phyloP scores from a whole-genome alignment of 2,329 filamentous ascomycete genomes.

The Colletotrichum lindemuthianum region DNA sequence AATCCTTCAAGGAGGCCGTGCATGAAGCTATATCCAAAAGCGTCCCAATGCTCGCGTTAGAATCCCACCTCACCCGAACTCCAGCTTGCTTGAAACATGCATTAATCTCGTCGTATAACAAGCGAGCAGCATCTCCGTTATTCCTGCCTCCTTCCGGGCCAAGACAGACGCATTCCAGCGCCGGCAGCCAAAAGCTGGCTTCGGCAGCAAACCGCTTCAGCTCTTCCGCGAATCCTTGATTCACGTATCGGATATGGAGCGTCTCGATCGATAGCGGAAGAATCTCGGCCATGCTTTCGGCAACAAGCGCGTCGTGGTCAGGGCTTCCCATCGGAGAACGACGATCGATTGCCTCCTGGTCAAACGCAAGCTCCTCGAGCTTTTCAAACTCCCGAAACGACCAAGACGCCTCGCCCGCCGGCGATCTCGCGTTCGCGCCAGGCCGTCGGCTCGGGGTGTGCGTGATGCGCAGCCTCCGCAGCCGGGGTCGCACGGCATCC shows the following conservation, averaged over 20 bases:
- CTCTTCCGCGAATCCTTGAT: not conserved
- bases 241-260: not conserved
- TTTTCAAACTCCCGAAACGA: slow-evolving; percentile 16
- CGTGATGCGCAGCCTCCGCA: slow-evolving; percentile 16
- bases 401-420: not conserved
- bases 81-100: not conserved
- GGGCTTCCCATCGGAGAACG: not conserved
- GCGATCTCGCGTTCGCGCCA: not conserved
- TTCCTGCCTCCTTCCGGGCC: not conserved
- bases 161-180: not conserved
- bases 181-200: not conserved
- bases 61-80: slow-evolving; percentile 7
- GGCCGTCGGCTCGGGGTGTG: not conserved
- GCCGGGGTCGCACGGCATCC: not conserved
- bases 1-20: too few relatives aligned
- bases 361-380: slow-evolving; percentile 21
- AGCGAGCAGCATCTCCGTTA: not conserved
- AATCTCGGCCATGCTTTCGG: not conserved
- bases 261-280: slow-evolving; percentile 4
- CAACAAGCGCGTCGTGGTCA: not conserved
- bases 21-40: not conserved
- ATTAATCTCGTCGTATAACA: not conserved
- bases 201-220: not conserved
- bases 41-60: too few relatives aligned
- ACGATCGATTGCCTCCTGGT: slow-evolving; percentile 12